Percentiles rank a stretch among this genome's conserved stretches.
These are phyloP conservation scores for Ogataea paraovalis DNA, from an alignment of 805 yeast genomes.

Conservation along the genomic window DNA sequence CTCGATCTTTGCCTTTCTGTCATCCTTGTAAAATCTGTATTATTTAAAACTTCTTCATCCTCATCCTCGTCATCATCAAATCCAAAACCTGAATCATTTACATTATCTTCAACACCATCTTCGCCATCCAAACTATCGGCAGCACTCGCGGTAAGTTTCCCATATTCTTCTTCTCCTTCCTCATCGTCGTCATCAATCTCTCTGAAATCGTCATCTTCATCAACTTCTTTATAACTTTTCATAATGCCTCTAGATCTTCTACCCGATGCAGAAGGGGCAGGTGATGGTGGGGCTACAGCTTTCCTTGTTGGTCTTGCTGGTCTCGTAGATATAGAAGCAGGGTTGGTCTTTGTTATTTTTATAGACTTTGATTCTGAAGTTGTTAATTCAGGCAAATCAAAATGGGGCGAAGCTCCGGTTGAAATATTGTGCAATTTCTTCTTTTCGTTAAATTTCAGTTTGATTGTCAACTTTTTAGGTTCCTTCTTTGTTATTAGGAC, in stretches of 20 bases:
- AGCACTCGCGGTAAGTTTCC: conserved; percentile 4
- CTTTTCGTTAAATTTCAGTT: conserved; percentile 9
- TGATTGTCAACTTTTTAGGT: conserved; percentile 33
- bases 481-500: conserved; percentile 7
- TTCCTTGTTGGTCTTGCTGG: background rate
- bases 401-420: background rate
- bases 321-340: background rate
- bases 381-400: background rate
- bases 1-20: conserved; percentile 55
- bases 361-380: background rate
- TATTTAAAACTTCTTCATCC: conserved; percentile 39
- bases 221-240: conserved; percentile 19
- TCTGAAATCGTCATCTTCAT: conserved; percentile 18
- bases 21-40: conserved; percentile 44
- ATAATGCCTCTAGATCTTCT: conserved; percentile 11
- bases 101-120: conserved; percentile 10
- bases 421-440: conserved; percentile 1
- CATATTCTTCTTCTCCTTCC: conserved; percentile 9
- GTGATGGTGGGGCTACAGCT: background rate
- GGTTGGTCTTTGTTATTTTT: background rate
- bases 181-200: conserved; percentile 23
- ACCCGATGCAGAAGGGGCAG: conserved; percentile 1
- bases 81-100: conserved; percentile 2
- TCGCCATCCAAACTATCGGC: conserved; percentile 11
- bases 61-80: conserved; percentile 19